phyloP scores from a whole-genome alignment of 805 yeast genomes.

The Lachancea nothofagi region DNA sequence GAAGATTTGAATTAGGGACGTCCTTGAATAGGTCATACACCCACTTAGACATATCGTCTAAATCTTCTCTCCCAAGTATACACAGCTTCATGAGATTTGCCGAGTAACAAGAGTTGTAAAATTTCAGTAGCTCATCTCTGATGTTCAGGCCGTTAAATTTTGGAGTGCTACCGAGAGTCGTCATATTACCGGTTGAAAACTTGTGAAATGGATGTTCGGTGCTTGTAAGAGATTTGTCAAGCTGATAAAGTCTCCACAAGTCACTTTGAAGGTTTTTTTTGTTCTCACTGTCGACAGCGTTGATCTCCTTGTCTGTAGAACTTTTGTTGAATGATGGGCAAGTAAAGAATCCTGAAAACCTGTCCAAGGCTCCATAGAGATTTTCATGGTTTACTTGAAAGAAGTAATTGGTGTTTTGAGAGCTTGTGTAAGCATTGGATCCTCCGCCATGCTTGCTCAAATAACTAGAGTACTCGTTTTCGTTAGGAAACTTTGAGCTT shows the following conservation, averaged over 20 bases:
- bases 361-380: conserved; percentile 81
- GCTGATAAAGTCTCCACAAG: conserved; percentile 80
- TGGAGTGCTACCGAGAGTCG: conserved; percentile 70
- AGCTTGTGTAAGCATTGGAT: conserved; percentile 88
- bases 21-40: conserved; percentile 57
- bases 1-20: conserved; percentile 44
- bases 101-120: conserved; percentile 67
- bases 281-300: conserved; percentile 94
- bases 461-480: conserved; percentile 71
- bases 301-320: conserved; percentile 86
- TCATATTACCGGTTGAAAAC: conserved; percentile 83
- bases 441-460: conserved; percentile 80
- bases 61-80: conserved; percentile 72
- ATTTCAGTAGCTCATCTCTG: conserved; percentile 73
- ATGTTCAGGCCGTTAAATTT: conserved; percentile 57
- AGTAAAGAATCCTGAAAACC: conserved; percentile 90
- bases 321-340: conserved; percentile 66
- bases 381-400: conserved; percentile 76
- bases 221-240: conserved; percentile 70
- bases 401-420: conserved; percentile 84
- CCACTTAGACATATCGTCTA: conserved; percentile 70
- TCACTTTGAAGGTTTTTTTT: conserved; percentile 91
- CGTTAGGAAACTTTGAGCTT: conserved; percentile 68
- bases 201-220: conserved; percentile 77
- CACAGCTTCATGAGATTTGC: conserved; percentile 86